These are phyloP conservation scores for Chlorella sp. DNA, from an alignment of 139 green algal genomes.

Conservation along the genomic window DNA sequence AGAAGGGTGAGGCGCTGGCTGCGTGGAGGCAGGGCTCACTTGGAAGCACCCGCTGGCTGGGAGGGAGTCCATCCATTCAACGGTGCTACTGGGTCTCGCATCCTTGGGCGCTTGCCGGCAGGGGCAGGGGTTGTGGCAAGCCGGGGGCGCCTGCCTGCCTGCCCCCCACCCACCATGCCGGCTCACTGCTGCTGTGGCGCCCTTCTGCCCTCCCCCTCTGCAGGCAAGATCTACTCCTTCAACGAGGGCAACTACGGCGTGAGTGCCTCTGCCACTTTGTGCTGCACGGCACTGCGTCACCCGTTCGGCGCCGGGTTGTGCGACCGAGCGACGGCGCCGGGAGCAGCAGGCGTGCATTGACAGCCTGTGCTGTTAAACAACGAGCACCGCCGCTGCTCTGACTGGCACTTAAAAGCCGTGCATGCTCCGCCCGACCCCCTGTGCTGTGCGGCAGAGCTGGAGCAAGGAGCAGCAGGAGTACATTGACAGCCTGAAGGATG, in stretches of 20 bases:
- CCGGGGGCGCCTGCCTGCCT: background rate
- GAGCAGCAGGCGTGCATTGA: too few species aligned
- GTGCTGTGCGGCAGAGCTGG: constrained; percentile 69
- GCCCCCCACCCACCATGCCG: background rate
- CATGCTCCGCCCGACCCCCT: too few species aligned
- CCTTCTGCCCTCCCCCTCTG: background rate
- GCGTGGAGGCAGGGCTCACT: background rate
- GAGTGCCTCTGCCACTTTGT: background rate
- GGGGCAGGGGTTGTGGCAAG: background rate
- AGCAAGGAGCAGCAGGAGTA: constrained; percentile 71
- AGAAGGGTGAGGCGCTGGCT: constrained; percentile 45
- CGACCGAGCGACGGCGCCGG: too few species aligned
- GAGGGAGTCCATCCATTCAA: too few species aligned
- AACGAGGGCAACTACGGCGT: constrained; percentile 98
- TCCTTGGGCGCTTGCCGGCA: background rate
- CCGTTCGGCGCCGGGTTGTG: too few species aligned
- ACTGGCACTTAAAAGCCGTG: too few species aligned
- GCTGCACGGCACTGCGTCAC: too few species aligned
- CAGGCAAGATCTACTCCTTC: constrained; percentile 98
- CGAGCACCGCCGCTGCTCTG: too few species aligned
- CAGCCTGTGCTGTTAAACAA: too few species aligned
- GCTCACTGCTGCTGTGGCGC: background rate
- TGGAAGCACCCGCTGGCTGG: too few species aligned
- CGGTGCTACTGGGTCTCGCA: background rate
- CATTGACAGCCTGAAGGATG: constrained; percentile 88